Evolutionary conservation across 1,139 yeast species (phyloP), one percentile per base, ranked within the genome.

Genomic region (Zygosaccharomyces pseudobailii): DNA sequence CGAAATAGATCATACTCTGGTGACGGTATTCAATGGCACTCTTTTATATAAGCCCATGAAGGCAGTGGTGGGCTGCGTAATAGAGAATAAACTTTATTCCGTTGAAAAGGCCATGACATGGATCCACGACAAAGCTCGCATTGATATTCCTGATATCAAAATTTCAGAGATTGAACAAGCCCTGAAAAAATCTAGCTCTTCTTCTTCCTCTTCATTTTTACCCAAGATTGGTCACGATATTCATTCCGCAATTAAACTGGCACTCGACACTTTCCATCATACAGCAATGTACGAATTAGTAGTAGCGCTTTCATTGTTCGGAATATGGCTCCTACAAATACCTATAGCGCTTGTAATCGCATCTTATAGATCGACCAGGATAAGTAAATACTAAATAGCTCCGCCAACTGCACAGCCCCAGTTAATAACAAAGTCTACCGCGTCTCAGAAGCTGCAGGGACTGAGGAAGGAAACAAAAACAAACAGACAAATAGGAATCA

Each of bases 71-170:
- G 80, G 82, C 43, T 92, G 98, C 68, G 79, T 87, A 1, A 71
- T 92, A 36, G 94, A 89, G 10, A 72, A 83, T 46, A 92, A 90
- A 61, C 64, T 90, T 5, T 71, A 73, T 3, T 73, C 75, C 30
- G 70, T 89, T 0, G 86, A 86, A 55, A 62, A 74, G 22, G 97
- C 95, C 0, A 65, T 90, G 45, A 75, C 82, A 1, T 92, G 97
- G 97, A 69, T 90, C 2, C 74, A 84, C 56, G 71, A 81, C 30
- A 73, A 86, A 54, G 74, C 90, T 3, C 71, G 78, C 13, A 68
- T 90, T 2, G 54, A 69, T 0, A 61, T 90, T 0, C 96, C 97
- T 0, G 58, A 72, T 30, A 65, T 80, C 7, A 65, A 71, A 46
- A 62, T 66, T 2, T 53, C 63, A 2, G 67, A 65, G 8, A 50